phyloP scores from a whole-genome alignment of 768 basidiomycete genomes.

The Kwoniella dendrophila region DNA sequence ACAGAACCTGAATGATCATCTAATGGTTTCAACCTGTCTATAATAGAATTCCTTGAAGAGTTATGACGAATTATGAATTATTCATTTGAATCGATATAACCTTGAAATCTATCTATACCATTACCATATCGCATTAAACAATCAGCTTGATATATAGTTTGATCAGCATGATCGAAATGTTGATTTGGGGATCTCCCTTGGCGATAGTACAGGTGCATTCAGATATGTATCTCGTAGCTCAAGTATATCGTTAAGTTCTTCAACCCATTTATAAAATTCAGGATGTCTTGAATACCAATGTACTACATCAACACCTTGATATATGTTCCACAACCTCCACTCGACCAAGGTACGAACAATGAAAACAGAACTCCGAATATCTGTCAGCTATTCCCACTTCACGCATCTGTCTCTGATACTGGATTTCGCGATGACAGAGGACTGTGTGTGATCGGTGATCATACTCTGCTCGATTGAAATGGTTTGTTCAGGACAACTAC shows the following conservation, averaged over 20 bases:
- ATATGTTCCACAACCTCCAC: constrained; percentile 21
- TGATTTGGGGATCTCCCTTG: background rate
- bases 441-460: no score
- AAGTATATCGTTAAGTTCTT: constrained; percentile 1
- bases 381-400: no score
- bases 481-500: no score
- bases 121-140: constrained; percentile 20
- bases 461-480: no score
- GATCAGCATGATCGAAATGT: constrained; percentile 3
- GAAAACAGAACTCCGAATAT: no score
- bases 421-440: no score
- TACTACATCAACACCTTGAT: constrained; percentile 15
- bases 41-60: background rate
- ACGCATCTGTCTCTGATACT: no score
- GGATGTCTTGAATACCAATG: constrained; percentile 20
- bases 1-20: constrained; percentile 1
- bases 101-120: constrained; percentile 16
- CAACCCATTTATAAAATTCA: constrained; percentile 4
- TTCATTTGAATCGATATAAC: constrained; percentile 19
- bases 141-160: constrained; percentile 8
- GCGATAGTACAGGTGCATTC: background rate
- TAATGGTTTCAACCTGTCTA: constrained; percentile 2
- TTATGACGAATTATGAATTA: constrained; percentile 7
- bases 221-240: constrained; percentile 11
- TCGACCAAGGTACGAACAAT: no score